Base-by-base conservation (phyloP, 352 stramenopile genomes). In the Peronospora farinosa region DNA sequence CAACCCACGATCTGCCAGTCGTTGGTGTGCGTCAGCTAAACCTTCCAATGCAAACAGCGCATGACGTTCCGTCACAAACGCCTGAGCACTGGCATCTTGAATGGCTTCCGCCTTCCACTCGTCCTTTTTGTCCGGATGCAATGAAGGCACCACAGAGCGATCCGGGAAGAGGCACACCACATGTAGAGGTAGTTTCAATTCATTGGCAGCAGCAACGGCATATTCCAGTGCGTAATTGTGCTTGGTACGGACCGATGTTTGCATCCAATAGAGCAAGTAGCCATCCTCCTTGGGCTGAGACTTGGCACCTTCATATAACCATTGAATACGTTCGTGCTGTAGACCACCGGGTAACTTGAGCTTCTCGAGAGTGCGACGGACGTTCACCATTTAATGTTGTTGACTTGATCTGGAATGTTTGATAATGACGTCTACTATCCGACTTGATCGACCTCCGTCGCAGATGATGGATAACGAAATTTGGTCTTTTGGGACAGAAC, bases 231-330 rank as follows among this genome's bases (percentile, higher is more conserved):
- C 61, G 58, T 89, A 91, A 51, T 93, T 93, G 65, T 88, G 81
- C 40, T 84, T 80, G 21, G 78, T 64, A 35, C 83, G 83, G 58
- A 92, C 75, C 1, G 78, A 84, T 37, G 79, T 90, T 53, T 93
- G 83, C 83, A 93, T 93, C 83, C 83, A 93, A 64, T 93, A 93
- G 51, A 93, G 63, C 37, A 93, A 49, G 33, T 85, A 76, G 54
- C 55, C 23, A 42, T 17, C 27, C 30, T 64, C 27, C 32, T 61
- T 13, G 15, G 47, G 5, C 12, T 42, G 52, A 0, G 45, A 23
- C 38, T 39, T 57, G 21, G 57, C 21, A 25, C 79, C 79, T 46
- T 88, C 73, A 48, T 83, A 86, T 27, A 88, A 60, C 80, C 80
- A 91, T 61, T 86, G 71, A 10, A 91, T 60, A 33, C 80, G 75